Conservation (phyloP, 305 asterid genomes). For the Fraxinus baroniana region DNA sequence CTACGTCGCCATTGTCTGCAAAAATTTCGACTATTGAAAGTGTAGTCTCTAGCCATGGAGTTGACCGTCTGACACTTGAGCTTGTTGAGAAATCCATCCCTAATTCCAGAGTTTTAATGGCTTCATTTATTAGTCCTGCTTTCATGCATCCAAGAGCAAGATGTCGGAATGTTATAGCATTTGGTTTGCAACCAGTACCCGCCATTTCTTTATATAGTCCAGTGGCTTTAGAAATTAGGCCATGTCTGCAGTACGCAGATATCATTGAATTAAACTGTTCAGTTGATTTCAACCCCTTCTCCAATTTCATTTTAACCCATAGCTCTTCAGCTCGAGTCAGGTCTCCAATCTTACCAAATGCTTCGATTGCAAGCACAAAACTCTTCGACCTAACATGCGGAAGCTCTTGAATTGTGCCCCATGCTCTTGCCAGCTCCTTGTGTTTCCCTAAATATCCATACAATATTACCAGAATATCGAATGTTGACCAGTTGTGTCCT, state of each 20-base stretch:
- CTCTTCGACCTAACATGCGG: slow-evolving; percentile 62
- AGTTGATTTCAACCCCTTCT: slow-evolving; percentile 58
- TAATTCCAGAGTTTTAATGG: slow-evolving; percentile 57
- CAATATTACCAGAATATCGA: slow-evolving; percentile 64
- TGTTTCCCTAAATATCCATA: slow-evolving; percentile 62
- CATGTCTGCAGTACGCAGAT: slow-evolving; percentile 70
- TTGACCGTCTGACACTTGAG: slow-evolving; percentile 54
- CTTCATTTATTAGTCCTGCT: slow-evolving; percentile 72
- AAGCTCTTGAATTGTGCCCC: slow-evolving; percentile 55
- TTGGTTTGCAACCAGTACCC: slow-evolving; percentile 64
- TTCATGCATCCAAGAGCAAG: slow-evolving; percentile 81
- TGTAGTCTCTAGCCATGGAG: slow-evolving; percentile 84
- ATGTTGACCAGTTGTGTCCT: slow-evolving; percentile 82
- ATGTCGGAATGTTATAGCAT: slow-evolving; percentile 75
- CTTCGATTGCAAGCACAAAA: slow-evolving; percentile 68
- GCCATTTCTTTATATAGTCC: slow-evolving; percentile 76
- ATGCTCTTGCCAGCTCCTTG: slow-evolving; percentile 61
- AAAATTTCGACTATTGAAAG: slow-evolving; percentile 52
- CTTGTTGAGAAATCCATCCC: slow-evolving; percentile 42
- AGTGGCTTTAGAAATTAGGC: slow-evolving; percentile 72
- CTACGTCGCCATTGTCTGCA: slow-evolving; percentile 67
- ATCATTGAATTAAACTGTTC: slow-evolving; percentile 80
- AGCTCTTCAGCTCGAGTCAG: slow-evolving; percentile 64
- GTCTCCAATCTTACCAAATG: slow-evolving; percentile 74
- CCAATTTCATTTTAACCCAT: slow-evolving; percentile 61